Evolutionary conservation across 768 basidiomycete species (phyloP).

Genomic region (Boletus bicolor): DNA sequence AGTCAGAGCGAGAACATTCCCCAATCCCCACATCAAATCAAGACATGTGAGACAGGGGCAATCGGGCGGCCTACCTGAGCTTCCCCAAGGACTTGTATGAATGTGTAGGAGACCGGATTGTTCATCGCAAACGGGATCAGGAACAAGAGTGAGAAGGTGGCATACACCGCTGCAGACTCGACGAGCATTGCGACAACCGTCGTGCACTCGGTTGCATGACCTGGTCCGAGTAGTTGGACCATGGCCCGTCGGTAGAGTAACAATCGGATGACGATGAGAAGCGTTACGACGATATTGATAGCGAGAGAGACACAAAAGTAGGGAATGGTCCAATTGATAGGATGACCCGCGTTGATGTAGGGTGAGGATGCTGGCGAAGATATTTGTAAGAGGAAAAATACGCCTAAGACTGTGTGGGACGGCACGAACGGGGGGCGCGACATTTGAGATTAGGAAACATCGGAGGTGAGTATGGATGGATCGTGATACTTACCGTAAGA

Average conservation of each 20-base stretch:
- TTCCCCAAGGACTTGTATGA: constrained; percentile 35
- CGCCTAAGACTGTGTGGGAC: constrained; percentile 17
- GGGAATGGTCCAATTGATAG: constrained; percentile 27
- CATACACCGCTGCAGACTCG: constrained; percentile 30
- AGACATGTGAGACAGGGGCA: not conserved
- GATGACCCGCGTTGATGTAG: constrained; percentile 11
- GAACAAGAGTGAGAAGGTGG: constrained; percentile 27
- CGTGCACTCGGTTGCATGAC: constrained; percentile 25
- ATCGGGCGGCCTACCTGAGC: constrained; percentile 26
- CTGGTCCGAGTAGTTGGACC: constrained; percentile 18
- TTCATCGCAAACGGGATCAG: constrained; percentile 25
- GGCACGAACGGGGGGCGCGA: not conserved
- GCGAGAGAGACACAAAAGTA: constrained; percentile 27
- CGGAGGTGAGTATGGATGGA: not conserved
- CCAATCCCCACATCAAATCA: not conserved
- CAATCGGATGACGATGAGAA: constrained; percentile 27
- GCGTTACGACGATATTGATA: constrained; percentile 24
- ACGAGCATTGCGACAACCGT: constrained; percentile 25
- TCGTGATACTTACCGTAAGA: constrained; percentile 22
- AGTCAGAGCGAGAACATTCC: not conserved
- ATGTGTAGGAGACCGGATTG: constrained; percentile 28
- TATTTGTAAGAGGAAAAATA: constrained; percentile 24
- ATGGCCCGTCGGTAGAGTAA: constrained; percentile 25
- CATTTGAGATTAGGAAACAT: not conserved
- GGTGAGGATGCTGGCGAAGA: constrained; percentile 29